Evolutionary conservation across 2,329 filamentous ascomycete genomes (phyloP), one percentile per base, ranked within the genome.

Genomic region (Zymoseptoria brevis): DNA sequence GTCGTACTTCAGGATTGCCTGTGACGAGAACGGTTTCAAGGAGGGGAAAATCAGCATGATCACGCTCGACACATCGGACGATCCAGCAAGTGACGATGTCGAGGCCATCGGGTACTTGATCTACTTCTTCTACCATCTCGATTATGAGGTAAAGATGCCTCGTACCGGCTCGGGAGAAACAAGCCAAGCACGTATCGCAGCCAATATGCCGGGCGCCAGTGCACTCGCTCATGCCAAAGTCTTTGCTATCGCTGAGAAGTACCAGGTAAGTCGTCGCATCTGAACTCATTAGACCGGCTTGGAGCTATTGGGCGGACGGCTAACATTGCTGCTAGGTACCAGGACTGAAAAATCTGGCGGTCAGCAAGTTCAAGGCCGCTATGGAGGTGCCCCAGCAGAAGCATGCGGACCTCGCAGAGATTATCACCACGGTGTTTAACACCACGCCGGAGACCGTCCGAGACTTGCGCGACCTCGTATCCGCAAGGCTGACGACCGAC

Each of bases 391-490:
- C n/a, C 45, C 71, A 74, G 57, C 65, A 72, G 58, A 60, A 62
- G n/a, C 71, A 70, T 56, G 57, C 68, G 8, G 71, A 74, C 57
- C 71, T 77, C 29, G 67, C 74, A 49, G 70, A 75, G 35, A 71
- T 73, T n/a, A 73, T 74, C 58, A 67, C 71, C 66, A 71, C 75
- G 54, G 75, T 71, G 6, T 77, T 74, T 65, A 71, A 74, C 48
- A 71, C 70, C 21, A 77, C 75, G 21, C 69, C 76, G 54, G 75
- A 77, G 57, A 69, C 69, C 19, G 73, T 75, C 59, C 71, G 73
- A 21, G 73, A 74, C 13, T 69, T 77, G 24, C 70, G 75, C 35
- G 22, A 53, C 24, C 26, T 24, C 19, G 49, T 60, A 19, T 19
- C 30, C 2, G 4, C 8, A 2, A 35, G 8, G 3, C 30, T 35